Conservation (phyloP, 2,329 filamentous ascomycete species). For the Aureobasidium sp. region DNA sequence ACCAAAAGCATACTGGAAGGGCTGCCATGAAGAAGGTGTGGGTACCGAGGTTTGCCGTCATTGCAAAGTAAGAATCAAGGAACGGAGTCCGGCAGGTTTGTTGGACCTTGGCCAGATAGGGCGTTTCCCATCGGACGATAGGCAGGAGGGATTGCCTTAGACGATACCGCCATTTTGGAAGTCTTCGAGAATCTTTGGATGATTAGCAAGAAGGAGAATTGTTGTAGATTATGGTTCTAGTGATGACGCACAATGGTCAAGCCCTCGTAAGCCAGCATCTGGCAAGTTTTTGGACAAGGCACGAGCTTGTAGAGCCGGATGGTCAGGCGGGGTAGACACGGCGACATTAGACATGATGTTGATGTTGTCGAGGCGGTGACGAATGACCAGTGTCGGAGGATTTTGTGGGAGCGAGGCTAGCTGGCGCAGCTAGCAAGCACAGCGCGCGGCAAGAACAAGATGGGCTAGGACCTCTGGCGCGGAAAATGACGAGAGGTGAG, state of each 20-base stretch:
- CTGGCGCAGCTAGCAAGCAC: conserved; percentile 10
- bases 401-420: neutral
- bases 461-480: neutral
- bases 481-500: neutral
- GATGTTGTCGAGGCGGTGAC: conserved; percentile 7
- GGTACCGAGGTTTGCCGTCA: conserved; percentile 91
- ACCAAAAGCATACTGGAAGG: conserved; percentile 94
- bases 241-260: conserved; percentile 15
- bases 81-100: conserved; percentile 69
- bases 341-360: conserved; percentile 14
- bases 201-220: neutral
- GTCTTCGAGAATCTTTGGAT: conserved; percentile 31
- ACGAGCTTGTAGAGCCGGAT: conserved; percentile 1
- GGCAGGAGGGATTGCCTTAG: conserved; percentile 77
- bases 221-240: neutral
- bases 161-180: conserved; percentile 83
- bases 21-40: conserved; percentile 99
- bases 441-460: conserved; percentile 8
- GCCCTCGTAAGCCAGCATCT: conserved; percentile 14
- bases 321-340: neutral
- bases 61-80: conserved; percentile 93
- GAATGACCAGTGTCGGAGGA: neutral
- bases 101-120: conserved; percentile 84
- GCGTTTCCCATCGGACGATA: conserved; percentile 88
- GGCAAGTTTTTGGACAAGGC: conserved; percentile 5